Evolutionary conservation across 139 green algal species (phyloP).

Genomic region (Micromonas pusilla): DNA sequence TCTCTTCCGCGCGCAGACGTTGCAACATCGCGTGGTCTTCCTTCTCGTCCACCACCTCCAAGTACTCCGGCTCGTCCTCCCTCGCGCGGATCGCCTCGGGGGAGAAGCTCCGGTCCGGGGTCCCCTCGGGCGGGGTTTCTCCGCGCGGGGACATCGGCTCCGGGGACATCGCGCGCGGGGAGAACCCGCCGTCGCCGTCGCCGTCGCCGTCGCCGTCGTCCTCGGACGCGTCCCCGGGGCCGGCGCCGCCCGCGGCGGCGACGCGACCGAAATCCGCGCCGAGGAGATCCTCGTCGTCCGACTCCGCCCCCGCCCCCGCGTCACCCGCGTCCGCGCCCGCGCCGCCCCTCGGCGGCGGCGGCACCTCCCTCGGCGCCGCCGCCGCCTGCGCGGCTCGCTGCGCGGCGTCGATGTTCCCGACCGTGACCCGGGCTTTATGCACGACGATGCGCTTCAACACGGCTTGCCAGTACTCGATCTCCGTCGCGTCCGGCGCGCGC

Average conservation of each 20-base stretch:
- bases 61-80: background rate
- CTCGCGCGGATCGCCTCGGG: background rate
- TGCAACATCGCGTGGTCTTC: background rate
- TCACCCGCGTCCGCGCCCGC: background rate
- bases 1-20: background rate
- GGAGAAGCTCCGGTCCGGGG: background rate
- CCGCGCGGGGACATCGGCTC: background rate
- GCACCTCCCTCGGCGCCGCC: background rate
- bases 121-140: background rate
- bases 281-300: slow-evolving; percentile 13
- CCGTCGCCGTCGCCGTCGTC: background rate
- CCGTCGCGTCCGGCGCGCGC: slow-evolving; percentile 11
- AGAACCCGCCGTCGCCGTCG: background rate
- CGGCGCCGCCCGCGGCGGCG: background rate
- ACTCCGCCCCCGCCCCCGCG: background rate
- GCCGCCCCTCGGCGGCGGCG: background rate
- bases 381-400: background rate
- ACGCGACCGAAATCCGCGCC: background rate
- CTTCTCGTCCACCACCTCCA: background rate
- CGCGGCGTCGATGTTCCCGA: slow-evolving; percentile 1
- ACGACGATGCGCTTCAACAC: slow-evolving; percentile 38
- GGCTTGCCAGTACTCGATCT: slow-evolving; percentile 41
- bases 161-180: background rate
- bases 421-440: slow-evolving; percentile 31
- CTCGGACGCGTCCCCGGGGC: background rate